phyloP scores from a whole-genome alignment of 495 filamentous ascomycete species.

The Patellaria atrata region DNA sequence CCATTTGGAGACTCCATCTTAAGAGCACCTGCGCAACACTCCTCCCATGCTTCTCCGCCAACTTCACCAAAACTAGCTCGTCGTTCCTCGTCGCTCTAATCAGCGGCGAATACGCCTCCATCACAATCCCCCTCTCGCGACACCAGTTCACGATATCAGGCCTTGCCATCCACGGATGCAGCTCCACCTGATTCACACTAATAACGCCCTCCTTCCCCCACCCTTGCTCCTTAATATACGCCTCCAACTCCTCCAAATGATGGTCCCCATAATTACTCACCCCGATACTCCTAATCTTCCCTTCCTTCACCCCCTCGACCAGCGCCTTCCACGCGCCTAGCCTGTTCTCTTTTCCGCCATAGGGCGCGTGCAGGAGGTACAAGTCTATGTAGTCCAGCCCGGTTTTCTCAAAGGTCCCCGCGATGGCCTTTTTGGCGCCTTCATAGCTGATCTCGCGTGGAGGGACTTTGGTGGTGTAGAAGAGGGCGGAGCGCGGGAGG shows the following conservation, averaged over 20 bases:
- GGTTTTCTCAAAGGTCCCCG: slow-evolving; percentile 35
- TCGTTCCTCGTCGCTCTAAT: slow-evolving; percentile 52
- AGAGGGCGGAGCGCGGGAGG: slow-evolving; percentile 48
- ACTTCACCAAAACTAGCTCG: slow-evolving; percentile 42
- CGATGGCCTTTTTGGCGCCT: slow-evolving; percentile 35
- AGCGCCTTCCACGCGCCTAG: slow-evolving; percentile 52
- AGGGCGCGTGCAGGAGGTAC: slow-evolving; percentile 45
- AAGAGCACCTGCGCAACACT: slow-evolving; percentile 65
- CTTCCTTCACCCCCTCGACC: slow-evolving; percentile 45
- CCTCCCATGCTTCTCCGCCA: slow-evolving; percentile 59
- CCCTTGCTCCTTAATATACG: slow-evolving; percentile 51
- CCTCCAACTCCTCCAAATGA: slow-evolving; percentile 59
- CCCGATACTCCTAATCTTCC: slow-evolving; percentile 50
- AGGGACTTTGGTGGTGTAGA: slow-evolving; percentile 61
- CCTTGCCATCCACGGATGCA: slow-evolving; percentile 79
- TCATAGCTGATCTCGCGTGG: slow-evolving; percentile 33
- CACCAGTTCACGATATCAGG: slow-evolving; percentile 68
- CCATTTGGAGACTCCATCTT: slow-evolving; percentile 77
- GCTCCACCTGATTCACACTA: slow-evolving; percentile 73
- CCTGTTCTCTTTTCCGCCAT: slow-evolving; percentile 40
- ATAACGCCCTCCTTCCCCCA: slow-evolving; percentile 60
- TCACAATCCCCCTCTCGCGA: slow-evolving; percentile 46
- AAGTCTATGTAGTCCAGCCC: slow-evolving; percentile 50
- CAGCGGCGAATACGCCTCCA: slow-evolving; percentile 72
- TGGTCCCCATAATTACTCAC: slow-evolving; percentile 55